A percentile compares a stretch with the other conserved stretches of the same genome.
These are phyloP conservation scores for Lactifluus pinguis DNA, from an alignment of 768 basidiomycete genomes.

Conservation along the genomic window DNA sequence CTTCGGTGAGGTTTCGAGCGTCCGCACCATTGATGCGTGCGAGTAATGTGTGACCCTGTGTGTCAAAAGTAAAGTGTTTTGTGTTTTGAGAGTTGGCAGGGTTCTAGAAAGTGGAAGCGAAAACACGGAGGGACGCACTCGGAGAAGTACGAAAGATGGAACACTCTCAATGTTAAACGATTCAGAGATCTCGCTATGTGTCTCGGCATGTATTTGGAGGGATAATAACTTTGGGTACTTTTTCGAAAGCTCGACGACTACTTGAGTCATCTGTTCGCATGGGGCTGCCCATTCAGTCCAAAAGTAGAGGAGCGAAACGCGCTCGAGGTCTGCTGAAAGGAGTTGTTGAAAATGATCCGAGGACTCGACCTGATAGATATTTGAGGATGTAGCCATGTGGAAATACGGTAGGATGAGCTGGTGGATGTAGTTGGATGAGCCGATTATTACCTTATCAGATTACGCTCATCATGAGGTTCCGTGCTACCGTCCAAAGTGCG, in stretches of 20 bases:
- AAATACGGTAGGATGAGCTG: neutral
- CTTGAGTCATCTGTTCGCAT: conserved; percentile 81
- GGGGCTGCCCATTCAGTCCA: conserved; percentile 93
- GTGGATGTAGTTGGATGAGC: neutral
- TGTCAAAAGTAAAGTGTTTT: neutral
- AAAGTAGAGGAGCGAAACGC: conserved; percentile 86
- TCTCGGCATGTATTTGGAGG: conserved; percentile 78
- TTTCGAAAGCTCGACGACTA: conserved; percentile 62
- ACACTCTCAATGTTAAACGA: conserved; percentile 90
- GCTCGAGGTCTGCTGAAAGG: conserved; percentile 65
- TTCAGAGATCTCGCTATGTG: conserved; percentile 74
- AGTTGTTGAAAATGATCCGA: conserved; percentile 64
- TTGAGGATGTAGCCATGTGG: conserved; percentile 20
- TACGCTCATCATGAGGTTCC: conserved; percentile 21
- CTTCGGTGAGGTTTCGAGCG: conserved; percentile 48
- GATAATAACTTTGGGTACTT: conserved; percentile 64
- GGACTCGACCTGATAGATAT: conserved; percentile 45
- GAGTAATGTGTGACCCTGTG: conserved; percentile 82
- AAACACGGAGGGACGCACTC: conserved; percentile 37
- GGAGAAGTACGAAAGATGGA: conserved; percentile 73
- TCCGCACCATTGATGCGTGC: conserved; percentile 75
- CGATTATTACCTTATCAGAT: neutral
- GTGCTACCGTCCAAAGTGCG: conserved; percentile 15
- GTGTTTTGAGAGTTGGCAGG: neutral
- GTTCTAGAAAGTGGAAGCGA: neutral